Conservation (phyloP, 345 rosid species). For the Passiflora organensis region DNA sequence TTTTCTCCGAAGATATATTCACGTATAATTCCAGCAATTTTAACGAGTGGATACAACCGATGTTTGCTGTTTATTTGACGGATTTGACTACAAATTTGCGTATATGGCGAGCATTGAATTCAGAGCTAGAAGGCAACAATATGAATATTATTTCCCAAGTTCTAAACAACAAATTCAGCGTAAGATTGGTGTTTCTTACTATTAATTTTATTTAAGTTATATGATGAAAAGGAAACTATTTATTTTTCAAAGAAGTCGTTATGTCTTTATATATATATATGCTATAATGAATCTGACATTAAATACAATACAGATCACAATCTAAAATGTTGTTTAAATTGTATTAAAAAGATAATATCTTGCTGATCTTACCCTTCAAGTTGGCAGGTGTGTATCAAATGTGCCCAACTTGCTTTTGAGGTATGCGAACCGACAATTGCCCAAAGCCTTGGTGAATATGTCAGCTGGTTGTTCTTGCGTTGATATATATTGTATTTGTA, state of each 20-base stretch:
- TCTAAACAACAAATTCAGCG: constrained; percentile 22
- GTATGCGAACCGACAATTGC: background rate
- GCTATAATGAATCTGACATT: no score
- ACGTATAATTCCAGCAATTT: background rate
- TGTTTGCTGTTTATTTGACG: constrained; percentile 30
- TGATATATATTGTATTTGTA: background rate
- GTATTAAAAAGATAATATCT: no score
- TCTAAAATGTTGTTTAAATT: no score
- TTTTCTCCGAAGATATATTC: constrained; percentile 9
- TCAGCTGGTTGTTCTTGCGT: background rate
- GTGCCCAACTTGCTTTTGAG: background rate
- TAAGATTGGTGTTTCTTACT: constrained; percentile 6
- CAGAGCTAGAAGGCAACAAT: constrained; percentile 16
- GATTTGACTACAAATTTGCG: constrained; percentile 41
- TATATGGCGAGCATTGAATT: constrained; percentile 38
- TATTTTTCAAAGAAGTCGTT: no score
- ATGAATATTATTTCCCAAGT: constrained; percentile 30
- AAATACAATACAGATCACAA: no score
- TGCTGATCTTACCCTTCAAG: background rate
- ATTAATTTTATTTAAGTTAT: no score
- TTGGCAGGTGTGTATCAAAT: no score
- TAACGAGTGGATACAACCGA: background rate
- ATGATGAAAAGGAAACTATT: no score
- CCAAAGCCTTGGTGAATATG: constrained; percentile 3
- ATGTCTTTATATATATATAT: no score